Base-by-base conservation (phyloP, 139 green algal species). In the Chlamydomonas schloesseri region DNA sequence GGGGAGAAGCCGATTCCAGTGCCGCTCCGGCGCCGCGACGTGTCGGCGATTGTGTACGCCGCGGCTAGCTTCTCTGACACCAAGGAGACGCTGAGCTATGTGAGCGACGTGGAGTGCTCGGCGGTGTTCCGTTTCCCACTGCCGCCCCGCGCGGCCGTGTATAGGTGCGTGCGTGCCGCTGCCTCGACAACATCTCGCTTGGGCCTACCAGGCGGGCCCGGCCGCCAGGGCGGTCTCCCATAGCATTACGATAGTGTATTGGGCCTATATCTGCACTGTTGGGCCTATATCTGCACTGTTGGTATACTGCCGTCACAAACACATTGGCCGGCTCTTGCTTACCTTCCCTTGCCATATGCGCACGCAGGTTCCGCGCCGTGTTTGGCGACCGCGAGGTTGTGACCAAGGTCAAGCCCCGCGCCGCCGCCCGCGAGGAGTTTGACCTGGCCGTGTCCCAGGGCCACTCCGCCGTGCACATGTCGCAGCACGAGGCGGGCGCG, bases 81-180 rank as follows among this genome's bases (percentile, higher is more conserved):
- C 6, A 87, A 53, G 15, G 87, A 91, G 70, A 64, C 58, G 57
- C 60, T 88, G 0, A 72, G n/a, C 13, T 91, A 88, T 34, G 21
- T 82, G 9, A 50, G 29, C 73, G 68, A 82, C 37, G 74, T 73
- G 6, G 87, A 88, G 75, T 88, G 81, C 74, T 83, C 68, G 8
- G 87, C 65, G 1, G 62, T 53, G 13, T 91, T 91, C 77, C 47
- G 67, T 0, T 91, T 91, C 70, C 87, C 87, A 11, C 42, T 91
- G 58, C 87, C 87, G 28, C 62, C 80, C 1, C 67, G 70, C 2
- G 53, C 82, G 2, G 87, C 87, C 0, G 74, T 91, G 6, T 87
- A 82, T 69, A 81, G 57, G 87, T 91, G 69, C 47, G 76, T 57
- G 50, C 37, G 13, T 24, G 11, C 50, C 11, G 50, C 50, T 21